Evolutionary conservation across 768 basidiomycete genomes (phyloP).

Genomic region (Tylopilus subfusipes): DNA sequence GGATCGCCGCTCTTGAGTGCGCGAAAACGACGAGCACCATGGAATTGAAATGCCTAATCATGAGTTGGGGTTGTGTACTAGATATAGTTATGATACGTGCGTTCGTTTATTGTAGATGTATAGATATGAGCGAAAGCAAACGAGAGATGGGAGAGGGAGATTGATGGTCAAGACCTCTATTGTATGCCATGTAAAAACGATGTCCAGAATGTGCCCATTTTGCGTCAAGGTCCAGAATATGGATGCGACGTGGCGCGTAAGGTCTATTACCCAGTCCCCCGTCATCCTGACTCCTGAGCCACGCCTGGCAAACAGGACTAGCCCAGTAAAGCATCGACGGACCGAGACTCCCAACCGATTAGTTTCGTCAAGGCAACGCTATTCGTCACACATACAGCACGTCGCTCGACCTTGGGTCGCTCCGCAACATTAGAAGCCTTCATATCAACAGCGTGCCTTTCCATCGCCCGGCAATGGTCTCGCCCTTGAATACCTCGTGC

Average conservation of each 20-base stretch:
- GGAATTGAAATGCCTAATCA: neutral
- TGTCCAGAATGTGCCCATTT: neutral
- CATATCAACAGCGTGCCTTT: slow-evolving; percentile 51
- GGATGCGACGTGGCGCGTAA: neutral
- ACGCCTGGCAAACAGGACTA: neutral
- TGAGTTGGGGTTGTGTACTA: slow-evolving; percentile 6
- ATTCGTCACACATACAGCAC: neutral
- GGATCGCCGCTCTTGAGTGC: no score
- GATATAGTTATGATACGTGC: no score
- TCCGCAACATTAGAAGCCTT: neutral
- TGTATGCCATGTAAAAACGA: slow-evolving; percentile 5
- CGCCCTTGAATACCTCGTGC: slow-evolving; percentile 76
- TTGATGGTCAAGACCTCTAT: slow-evolving; percentile 9
- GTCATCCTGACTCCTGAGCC: neutral
- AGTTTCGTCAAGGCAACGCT: neutral
- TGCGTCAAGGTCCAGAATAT: neutral
- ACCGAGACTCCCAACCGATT: neutral
- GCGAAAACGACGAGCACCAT: no score
- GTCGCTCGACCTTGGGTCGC: neutral
- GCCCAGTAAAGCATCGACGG: neutral
- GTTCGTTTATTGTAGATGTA: no score
- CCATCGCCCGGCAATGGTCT: slow-evolving; percentile 59
- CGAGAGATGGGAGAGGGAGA: neutral
- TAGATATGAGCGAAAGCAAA: neutral
- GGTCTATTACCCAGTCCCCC: neutral